phyloP scores from a whole-genome alignment of 441 rosid species.

The Pelargonium cotyledonis region DNA sequence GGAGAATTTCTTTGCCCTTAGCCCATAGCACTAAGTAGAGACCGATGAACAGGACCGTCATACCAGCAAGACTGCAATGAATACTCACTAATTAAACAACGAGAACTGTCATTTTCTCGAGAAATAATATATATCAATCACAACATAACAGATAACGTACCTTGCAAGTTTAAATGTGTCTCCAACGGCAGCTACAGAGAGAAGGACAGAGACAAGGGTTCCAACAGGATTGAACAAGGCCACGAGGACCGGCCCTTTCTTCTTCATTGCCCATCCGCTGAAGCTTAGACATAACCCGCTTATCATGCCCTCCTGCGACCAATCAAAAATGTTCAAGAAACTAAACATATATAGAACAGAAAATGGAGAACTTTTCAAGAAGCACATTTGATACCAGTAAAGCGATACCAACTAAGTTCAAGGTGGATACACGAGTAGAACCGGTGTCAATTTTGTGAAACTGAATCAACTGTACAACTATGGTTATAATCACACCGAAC shows the following conservation, averaged over 20 bases:
- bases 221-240: constrained; percentile 81
- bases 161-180: constrained; percentile 60
- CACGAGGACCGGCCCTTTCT: constrained; percentile 82
- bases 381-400: constrained; percentile 9
- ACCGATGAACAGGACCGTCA: constrained; percentile 71
- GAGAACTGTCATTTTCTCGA: no score
- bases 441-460: constrained; percentile 6
- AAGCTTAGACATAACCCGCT: constrained; percentile 72
- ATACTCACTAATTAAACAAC: no score
- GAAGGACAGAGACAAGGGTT: constrained; percentile 57
- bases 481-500: constrained; percentile 18
- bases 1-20: constrained; percentile 64
- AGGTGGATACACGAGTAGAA: constrained; percentile 9
- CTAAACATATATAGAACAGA: no score
- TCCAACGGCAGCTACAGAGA: constrained; percentile 57
- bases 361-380: no score
- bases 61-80: constrained; percentile 60
- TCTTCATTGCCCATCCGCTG: constrained; percentile 94
- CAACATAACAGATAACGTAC: constrained; percentile 24
- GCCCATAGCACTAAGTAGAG: constrained; percentile 85
- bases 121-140: no score
- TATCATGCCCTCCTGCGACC: constrained; percentile 50
- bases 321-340: no score
- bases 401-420: constrained; percentile 14
- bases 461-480: constrained; percentile 18